Evolutionary conservation across 176 grass and related monocot genomes (phyloP).

Genomic region (Oryza brachyantha): DNA sequence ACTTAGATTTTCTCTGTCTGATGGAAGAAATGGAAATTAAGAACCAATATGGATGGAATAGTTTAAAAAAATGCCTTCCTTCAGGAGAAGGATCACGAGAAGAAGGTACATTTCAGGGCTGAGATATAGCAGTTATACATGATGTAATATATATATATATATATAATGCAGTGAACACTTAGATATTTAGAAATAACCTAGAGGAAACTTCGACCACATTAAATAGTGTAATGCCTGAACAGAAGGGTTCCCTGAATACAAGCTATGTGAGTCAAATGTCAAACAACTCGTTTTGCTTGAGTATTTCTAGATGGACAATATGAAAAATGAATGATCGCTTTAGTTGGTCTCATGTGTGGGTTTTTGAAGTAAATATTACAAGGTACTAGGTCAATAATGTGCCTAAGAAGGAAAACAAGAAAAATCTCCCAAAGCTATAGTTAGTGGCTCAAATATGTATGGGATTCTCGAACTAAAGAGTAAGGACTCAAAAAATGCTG

Average conservation of each 20-base stretch:
- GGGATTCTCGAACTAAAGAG: constrained; percentile 1
- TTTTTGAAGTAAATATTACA: constrained; percentile 9
- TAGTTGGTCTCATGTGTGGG: neutral
- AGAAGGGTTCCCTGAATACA: neutral
- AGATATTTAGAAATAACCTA: constrained; percentile 13
- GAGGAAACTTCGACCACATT: neutral
- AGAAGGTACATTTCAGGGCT: constrained; percentile 36
- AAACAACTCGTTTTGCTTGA: neutral
- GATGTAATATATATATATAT: neutral
- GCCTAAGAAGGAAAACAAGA: neutral
- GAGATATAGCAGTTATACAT: constrained; percentile 32
- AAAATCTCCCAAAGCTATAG: neutral
- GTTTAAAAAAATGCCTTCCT: constrained; percentile 21
- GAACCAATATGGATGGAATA: constrained; percentile 16
- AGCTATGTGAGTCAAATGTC: no score
- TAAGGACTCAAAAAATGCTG: neutral
- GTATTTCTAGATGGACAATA: neutral
- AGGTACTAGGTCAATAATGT: neutral
- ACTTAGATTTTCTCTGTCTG: constrained; percentile 31
- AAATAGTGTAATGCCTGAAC: neutral
- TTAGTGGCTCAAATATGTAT: constrained; percentile 8
- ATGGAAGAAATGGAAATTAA: constrained; percentile 16
- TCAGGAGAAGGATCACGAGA: constrained; percentile 2
- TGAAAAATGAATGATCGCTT: neutral
- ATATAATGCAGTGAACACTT: constrained; percentile 17